Conservation (phyloP, 176 grass and related monocot species). For the Themeda triandra region DNA sequence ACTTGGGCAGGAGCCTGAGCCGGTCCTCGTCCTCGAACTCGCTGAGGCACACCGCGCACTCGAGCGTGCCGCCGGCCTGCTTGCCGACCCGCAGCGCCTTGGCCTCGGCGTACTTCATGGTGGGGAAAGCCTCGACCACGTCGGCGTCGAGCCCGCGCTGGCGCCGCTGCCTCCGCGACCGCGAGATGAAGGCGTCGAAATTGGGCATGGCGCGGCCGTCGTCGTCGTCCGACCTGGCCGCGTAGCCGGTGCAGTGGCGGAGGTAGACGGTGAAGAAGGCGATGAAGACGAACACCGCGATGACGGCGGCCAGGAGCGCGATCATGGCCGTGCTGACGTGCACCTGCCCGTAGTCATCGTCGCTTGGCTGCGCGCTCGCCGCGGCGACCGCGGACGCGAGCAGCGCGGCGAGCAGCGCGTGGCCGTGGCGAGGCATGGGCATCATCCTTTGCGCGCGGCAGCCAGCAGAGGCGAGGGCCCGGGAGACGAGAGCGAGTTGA, state of each 20-base stretch:
- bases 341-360: neutral
- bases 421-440: neutral
- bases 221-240: neutral
- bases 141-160: slow-evolving; percentile 36
- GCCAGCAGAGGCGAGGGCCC: neutral
- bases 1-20: slow-evolving; percentile 71
- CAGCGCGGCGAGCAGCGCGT: slow-evolving; percentile 12
- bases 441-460: neutral
- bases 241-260: slow-evolving; percentile 36
- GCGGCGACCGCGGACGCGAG: neutral
- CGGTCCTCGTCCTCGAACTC: slow-evolving; percentile 76
- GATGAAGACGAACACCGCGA: slow-evolving; percentile 44
- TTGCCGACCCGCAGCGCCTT: slow-evolving; percentile 34
- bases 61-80: slow-evolving; percentile 23
- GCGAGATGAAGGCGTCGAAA: neutral
- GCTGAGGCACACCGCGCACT: slow-evolving; percentile 78
- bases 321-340: slow-evolving; percentile 34
- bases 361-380: slow-evolving; percentile 13
- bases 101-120: slow-evolving; percentile 54
- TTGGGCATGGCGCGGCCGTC: neutral
- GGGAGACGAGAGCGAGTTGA: neutral
- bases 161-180: slow-evolving; percentile 3
- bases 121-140: slow-evolving; percentile 46
- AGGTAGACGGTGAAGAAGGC: slow-evolving; percentile 38
- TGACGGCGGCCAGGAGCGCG: slow-evolving; percentile 28